Evolutionary conservation across 306 rosid genomes (phyloP).

Genomic region (Vigna unguiculata): DNA sequence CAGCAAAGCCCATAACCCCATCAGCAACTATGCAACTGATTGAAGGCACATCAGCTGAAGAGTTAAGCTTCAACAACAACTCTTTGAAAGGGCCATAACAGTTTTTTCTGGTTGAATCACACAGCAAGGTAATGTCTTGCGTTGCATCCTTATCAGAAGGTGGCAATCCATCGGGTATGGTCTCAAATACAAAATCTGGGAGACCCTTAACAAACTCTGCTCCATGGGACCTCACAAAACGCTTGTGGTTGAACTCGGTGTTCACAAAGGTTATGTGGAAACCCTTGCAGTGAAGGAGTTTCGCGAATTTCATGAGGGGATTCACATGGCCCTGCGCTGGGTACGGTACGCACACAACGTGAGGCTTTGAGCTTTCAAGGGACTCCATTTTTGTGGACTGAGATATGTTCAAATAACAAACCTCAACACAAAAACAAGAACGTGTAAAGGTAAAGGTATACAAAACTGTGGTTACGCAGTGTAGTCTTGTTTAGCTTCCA

Average conservation of each 20-base stretch:
- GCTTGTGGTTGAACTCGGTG: background rate
- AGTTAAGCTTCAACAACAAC: background rate
- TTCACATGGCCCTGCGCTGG: background rate
- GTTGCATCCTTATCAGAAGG: conserved; percentile 24
- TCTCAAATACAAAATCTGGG: background rate
- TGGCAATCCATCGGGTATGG: background rate
- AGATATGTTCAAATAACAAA: background rate
- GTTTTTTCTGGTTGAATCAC: background rate
- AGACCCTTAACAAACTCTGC: background rate
- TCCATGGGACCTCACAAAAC: background rate
- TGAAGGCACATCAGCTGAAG: background rate
- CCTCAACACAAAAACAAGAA: background rate
- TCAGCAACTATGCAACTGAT: conserved; percentile 31
- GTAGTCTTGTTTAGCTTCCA: too few relatives aligned
- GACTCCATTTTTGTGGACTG: background rate
- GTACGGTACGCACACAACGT: background rate
- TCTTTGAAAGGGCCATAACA: conserved; percentile 17
- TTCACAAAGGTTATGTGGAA: background rate
- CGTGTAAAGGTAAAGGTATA: background rate
- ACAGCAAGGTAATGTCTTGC: conserved; percentile 4
- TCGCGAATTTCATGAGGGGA: background rate
- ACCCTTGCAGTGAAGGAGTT: background rate
- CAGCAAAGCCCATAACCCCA: conserved; percentile 28
- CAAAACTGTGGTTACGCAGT: background rate
- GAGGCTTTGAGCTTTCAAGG: background rate